These are phyloP conservation scores for Guyanaporus albipodus DNA, from an alignment of 768 basidiomycete species.

Conservation along the genomic window DNA sequence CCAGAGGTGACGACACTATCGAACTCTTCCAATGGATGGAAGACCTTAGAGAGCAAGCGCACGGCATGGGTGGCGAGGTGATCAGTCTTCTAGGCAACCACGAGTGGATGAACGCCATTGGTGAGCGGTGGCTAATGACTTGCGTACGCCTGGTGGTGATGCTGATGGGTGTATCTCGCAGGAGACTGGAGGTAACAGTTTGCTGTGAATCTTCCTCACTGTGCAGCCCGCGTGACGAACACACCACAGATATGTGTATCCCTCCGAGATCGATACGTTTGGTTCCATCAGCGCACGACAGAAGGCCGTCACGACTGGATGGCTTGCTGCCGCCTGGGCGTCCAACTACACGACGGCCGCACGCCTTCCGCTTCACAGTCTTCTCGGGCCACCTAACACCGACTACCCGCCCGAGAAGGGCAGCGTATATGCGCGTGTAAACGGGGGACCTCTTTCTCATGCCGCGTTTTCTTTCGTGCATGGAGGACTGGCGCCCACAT, in stretches of 20 bases:
- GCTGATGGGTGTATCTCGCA: constrained; percentile 25
- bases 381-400: constrained; percentile 64
- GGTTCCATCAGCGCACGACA: constrained; percentile 69
- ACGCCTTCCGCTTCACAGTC: constrained; percentile 75
- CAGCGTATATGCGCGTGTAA: constrained; percentile 31
- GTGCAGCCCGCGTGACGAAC: constrained; percentile 5
- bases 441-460: constrained; percentile 55
- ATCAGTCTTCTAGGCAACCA: constrained; percentile 89
- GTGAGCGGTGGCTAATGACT: constrained; percentile 32
- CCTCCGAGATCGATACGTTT: constrained; percentile 78
- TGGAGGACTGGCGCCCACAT: constrained; percentile 81
- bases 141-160: constrained; percentile 1
- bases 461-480: constrained; percentile 91
- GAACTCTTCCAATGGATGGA: constrained; percentile 85
- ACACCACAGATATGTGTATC: constrained; percentile 70
- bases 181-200: constrained; percentile 79
- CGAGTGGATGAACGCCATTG: constrained; percentile 91
- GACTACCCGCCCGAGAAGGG: constrained; percentile 44
- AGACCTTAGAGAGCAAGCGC: constrained; percentile 70
- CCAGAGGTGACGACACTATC: constrained; percentile 87
- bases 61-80: constrained; percentile 62
- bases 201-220: background rate
- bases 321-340: constrained; percentile 79
- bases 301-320: constrained; percentile 68
- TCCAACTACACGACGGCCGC: constrained; percentile 79